A percentile compares a stretch with the other conserved stretches of the same genome.
These are phyloP conservation scores for Bothriochloa decipiens DNA, from an alignment of 176 grass and related monocot species.

Conservation along the genomic window DNA sequence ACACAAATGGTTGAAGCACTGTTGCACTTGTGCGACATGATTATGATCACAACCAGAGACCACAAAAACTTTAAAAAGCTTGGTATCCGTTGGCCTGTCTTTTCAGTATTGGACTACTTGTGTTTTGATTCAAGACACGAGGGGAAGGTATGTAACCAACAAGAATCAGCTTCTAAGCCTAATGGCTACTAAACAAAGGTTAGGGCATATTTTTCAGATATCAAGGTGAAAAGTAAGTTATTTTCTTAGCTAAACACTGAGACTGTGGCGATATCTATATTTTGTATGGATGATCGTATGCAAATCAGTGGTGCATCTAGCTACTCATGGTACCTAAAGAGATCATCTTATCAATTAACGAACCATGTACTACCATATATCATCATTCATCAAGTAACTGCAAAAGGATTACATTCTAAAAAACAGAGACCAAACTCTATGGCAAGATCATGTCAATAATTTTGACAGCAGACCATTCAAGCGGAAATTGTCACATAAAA, in stretches of 20 bases:
- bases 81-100: background rate
- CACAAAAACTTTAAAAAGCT: background rate
- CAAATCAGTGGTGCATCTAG: background rate
- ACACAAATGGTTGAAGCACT: background rate
- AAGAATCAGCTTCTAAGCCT: background rate
- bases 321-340: background rate
- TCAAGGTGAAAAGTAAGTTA: background rate
- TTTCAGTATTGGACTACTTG: background rate
- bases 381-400: background rate
- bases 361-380: background rate
- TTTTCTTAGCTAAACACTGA: background rate
- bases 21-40: background rate
- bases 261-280: background rate
- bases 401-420: background rate
- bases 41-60: background rate
- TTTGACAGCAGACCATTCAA: constrained; percentile 6
- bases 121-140: background rate
- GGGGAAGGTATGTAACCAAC: background rate
- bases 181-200: background rate
- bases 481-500: background rate
- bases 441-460: background rate
- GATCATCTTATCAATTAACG: constrained; percentile 9
- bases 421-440: background rate
- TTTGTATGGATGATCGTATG: background rate
- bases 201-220: constrained; percentile 15